Evolutionary conservation across 805 yeast species (phyloP).

Genomic region (Schwanniomyces vanrijiae): DNA sequence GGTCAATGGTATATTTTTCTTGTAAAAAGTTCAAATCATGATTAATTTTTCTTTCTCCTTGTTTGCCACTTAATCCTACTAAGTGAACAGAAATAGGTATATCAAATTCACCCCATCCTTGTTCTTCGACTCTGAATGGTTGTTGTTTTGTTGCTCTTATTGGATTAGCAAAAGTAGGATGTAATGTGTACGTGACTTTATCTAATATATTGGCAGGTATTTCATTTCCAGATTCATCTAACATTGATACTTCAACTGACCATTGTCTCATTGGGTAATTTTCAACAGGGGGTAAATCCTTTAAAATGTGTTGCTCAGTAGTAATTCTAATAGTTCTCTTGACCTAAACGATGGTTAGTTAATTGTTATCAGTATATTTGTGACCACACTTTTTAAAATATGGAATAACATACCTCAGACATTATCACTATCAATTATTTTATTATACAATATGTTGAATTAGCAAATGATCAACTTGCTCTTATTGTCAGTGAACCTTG

Average conservation of each 20-base stretch:
- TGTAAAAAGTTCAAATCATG: slow-evolving; percentile 88
- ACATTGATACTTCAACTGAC: slow-evolving; percentile 73
- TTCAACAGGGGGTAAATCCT: slow-evolving; percentile 80
- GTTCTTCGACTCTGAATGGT: slow-evolving; percentile 86
- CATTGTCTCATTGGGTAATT: slow-evolving; percentile 95
- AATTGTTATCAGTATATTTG: not conserved
- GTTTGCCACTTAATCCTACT: slow-evolving; percentile 63
- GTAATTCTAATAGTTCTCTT: slow-evolving; percentile 87
- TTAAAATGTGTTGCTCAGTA: slow-evolving; percentile 79
- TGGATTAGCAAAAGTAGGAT: slow-evolving; percentile 93
- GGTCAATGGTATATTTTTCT: slow-evolving; percentile 76
- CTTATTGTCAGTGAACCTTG: not conserved
- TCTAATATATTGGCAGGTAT: slow-evolving; percentile 87
- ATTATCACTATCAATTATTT: not conserved
- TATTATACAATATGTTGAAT: not conserved
- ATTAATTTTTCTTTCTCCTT: slow-evolving; percentile 81
- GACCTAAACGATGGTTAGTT: slow-evolving; percentile 35
- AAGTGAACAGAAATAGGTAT: slow-evolving; percentile 75
- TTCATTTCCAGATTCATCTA: slow-evolving; percentile 79
- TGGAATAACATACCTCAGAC: slow-evolving; percentile 5
- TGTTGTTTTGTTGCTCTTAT: slow-evolving; percentile 74
- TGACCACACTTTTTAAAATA: not conserved
- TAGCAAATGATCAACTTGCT: not conserved
- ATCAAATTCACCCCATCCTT: slow-evolving; percentile 99
- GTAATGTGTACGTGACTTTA: slow-evolving; percentile 88